phyloP scores from a whole-genome alignment of 139 green algal species.

The Chlamydomonas schloesseri region DNA sequence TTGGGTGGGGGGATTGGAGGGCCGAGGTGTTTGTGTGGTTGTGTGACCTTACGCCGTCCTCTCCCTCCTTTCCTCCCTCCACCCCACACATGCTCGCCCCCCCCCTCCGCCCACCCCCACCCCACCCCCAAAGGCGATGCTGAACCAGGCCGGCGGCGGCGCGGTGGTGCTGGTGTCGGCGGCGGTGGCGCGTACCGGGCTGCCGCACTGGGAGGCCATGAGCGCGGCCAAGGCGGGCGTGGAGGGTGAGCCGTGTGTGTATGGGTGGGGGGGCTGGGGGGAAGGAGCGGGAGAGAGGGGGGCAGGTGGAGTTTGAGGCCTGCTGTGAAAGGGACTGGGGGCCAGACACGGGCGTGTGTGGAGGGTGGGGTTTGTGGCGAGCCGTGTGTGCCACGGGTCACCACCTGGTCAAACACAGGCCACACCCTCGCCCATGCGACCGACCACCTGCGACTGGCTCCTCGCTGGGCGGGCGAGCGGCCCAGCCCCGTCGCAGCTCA shows the following conservation, averaged over 20 bases:
- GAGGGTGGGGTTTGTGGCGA: no score
- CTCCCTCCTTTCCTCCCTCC: no score
- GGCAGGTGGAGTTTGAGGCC: not conserved
- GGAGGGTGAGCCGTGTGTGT: constrained; percentile 20
- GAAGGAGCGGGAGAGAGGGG: not conserved
- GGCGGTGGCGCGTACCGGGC: constrained; percentile 60
- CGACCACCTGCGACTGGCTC: no score
- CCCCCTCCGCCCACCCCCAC: not conserved
- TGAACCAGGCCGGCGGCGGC: constrained; percentile 54
- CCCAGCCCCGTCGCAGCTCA: no score
- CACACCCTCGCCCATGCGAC: no score
- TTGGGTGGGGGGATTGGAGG: not conserved
- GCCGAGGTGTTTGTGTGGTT: no score
- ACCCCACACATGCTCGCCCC: not conserved
- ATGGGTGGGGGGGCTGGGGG: not conserved
- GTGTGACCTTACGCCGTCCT: no score
- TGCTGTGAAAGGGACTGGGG: no score
- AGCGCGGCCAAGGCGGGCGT: constrained; percentile 80
- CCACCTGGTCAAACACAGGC: no score
- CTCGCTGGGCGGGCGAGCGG: no score
- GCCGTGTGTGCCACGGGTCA: no score
- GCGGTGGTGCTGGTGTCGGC: constrained; percentile 72
- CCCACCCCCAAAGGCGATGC: not conserved
- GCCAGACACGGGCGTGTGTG: no score
- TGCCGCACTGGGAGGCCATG: constrained; percentile 78